Evolutionary conservation across 352 stramenopile genomes (phyloP).

Genomic region (Phytopythium oedochilum): DNA sequence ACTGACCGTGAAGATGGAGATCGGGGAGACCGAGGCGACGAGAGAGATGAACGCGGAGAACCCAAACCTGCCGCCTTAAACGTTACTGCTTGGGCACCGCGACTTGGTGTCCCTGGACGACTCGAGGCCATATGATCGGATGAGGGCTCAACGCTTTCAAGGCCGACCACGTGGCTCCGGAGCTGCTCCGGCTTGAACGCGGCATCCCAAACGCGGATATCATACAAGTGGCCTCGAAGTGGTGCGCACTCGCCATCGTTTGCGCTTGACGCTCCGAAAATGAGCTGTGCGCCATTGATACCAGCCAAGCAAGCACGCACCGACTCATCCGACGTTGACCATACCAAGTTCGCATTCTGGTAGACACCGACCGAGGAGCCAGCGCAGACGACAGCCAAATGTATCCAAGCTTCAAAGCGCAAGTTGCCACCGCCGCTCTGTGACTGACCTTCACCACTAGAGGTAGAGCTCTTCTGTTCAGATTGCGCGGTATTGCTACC

Average conservation of each 20-base stretch:
- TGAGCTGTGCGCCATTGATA: background rate
- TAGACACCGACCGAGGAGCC: slow-evolving; percentile 28
- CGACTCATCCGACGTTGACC: background rate
- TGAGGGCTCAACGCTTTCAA: slow-evolving; percentile 26
- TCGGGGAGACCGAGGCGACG: slow-evolving; percentile 36
- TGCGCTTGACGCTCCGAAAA: background rate
- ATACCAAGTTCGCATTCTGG: slow-evolving; percentile 32
- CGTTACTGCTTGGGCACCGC: background rate
- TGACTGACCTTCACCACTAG: background rate
- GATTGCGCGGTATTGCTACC: background rate
- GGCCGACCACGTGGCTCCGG: slow-evolving; percentile 38
- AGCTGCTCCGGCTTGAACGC: slow-evolving; percentile 50
- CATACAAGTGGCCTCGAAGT: slow-evolving; percentile 37
- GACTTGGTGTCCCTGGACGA: slow-evolving; percentile 19
- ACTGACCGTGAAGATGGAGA: slow-evolving; percentile 28
- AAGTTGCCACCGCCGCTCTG: background rate
- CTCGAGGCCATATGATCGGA: slow-evolving; percentile 9
- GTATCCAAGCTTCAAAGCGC: slow-evolving; percentile 33
- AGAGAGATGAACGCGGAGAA: slow-evolving; percentile 5
- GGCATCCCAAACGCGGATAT: slow-evolving; percentile 61
- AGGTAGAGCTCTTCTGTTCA: background rate
- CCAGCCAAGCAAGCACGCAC: background rate
- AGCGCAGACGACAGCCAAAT: slow-evolving; percentile 47
- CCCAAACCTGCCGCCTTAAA: background rate
- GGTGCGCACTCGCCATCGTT: background rate